Conservation (phyloP, 805 yeast genomes). For the Sugiyamaella lignohabitans region DNA sequence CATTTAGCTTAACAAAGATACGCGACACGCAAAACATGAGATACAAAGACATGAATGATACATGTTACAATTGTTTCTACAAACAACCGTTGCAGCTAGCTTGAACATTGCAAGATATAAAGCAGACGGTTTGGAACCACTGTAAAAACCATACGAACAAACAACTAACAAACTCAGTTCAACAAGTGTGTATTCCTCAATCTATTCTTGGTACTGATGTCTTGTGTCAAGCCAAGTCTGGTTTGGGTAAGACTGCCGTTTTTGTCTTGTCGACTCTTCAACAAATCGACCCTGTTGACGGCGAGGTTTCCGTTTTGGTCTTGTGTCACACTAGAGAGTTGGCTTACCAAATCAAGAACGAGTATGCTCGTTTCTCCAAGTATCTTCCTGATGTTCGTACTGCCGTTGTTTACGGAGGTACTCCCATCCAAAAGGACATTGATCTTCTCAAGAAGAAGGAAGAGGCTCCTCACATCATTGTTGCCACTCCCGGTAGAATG, state of each 20-base stretch:
- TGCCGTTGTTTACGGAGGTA: constrained; percentile 96
- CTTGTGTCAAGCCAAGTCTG: constrained; percentile 98
- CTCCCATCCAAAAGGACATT: constrained; percentile 74
- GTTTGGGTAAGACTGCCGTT: constrained; percentile 98
- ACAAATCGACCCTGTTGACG: constrained; percentile 95
- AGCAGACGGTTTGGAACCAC: too few species aligned
- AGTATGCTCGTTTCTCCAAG: constrained; percentile 94
- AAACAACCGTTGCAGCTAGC: too few species aligned
- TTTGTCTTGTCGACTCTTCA: constrained; percentile 93
- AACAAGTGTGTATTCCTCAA: constrained; percentile 97
- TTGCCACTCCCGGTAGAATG: constrained; percentile 97
- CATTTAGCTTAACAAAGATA: too few species aligned
- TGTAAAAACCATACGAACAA: neutral
- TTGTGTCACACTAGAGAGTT: constrained; percentile 98
- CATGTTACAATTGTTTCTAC: too few species aligned
- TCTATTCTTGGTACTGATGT: constrained; percentile 97
- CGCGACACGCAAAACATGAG: too few species aligned
- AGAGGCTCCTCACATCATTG: constrained; percentile 92
- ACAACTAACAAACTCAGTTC: constrained; percentile 47
- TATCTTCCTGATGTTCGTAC: constrained; percentile 97
- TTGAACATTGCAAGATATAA: too few species aligned
- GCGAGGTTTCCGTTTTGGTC: constrained; percentile 90
- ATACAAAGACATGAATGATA: too few species aligned
- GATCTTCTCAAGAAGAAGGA: constrained; percentile 87
- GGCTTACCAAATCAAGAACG: constrained; percentile 97